Conservation (phyloP, 2,329 filamentous ascomycete genomes). For the Aureobasidium mangrovei region DNA sequence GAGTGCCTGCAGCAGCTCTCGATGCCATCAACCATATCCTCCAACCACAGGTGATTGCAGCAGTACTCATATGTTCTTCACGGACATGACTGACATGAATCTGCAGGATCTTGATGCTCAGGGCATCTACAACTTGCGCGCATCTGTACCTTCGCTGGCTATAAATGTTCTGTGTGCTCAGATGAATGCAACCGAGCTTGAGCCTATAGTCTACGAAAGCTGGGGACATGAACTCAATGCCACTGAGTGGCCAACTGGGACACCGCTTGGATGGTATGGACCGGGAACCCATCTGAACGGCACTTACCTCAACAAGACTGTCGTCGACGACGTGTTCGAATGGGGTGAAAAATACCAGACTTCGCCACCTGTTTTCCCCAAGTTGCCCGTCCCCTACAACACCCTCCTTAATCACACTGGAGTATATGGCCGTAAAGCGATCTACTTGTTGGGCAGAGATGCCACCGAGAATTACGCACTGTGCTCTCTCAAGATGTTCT, state of each 20-base stretch:
- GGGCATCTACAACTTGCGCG: slow-evolving; percentile 59
- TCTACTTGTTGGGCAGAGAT: slow-evolving; percentile 58
- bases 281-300: not conserved
- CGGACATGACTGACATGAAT: not conserved
- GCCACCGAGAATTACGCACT: slow-evolving; percentile 46
- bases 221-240: slow-evolving; percentile 44
- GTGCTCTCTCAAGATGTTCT: slow-evolving; percentile 57
- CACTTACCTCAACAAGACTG: slow-evolving; percentile 19
- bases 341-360: slow-evolving; percentile 48
- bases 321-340: slow-evolving; percentile 60
- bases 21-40: slow-evolving; percentile 56
- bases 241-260: slow-evolving; percentile 19
- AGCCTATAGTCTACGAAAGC: slow-evolving; percentile 53
- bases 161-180: slow-evolving; percentile 68
- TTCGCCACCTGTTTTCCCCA: slow-evolving; percentile 33
- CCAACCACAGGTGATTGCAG: slow-evolving; percentile 49
- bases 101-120: slow-evolving; percentile 46
- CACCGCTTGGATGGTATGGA: not conserved
- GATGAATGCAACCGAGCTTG: slow-evolving; percentile 50
- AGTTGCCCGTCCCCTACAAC: slow-evolving; percentile 53
- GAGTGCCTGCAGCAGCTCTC: slow-evolving; percentile 56
- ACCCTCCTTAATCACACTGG: slow-evolving; percentile 51
- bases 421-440: slow-evolving; percentile 39
- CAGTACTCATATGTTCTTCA: too few species aligned
- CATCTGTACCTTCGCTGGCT: slow-evolving; percentile 60